Conservation (phyloP, 192 early-diverging fungal species). For the Podila clonocystis region DNA sequence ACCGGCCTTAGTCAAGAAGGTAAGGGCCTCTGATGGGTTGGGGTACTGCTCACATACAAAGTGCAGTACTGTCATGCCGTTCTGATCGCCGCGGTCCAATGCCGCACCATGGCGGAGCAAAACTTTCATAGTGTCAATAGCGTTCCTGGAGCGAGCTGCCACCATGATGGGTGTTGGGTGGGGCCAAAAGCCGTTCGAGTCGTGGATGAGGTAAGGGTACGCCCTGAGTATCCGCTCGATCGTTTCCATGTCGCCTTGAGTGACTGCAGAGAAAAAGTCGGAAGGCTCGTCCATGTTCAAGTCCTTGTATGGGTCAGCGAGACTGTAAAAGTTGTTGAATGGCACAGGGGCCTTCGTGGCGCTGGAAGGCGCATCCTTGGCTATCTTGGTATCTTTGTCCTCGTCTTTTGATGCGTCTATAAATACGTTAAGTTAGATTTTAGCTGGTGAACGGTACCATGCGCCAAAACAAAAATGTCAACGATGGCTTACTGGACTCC, state of each 20-base stretch:
- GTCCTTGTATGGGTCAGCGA: constrained; percentile 49
- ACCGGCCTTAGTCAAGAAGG: constrained; percentile 38
- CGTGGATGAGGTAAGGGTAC: constrained; percentile 32
- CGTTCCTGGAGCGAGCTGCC: constrained; percentile 37
- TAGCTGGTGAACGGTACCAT: too few species aligned
- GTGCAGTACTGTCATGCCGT: constrained; percentile 40
- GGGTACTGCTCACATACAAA: constrained; percentile 46
- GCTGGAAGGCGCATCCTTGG: neutral
- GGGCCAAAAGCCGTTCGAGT: constrained; percentile 42
- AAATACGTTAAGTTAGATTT: too few species aligned
- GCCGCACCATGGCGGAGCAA: constrained; percentile 28
- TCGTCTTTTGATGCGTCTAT: constrained; percentile 8
- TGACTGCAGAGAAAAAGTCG: constrained; percentile 42
- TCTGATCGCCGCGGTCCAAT: constrained; percentile 29
- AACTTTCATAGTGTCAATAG: constrained; percentile 42
- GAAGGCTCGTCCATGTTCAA: constrained; percentile 32
- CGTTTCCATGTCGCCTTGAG: constrained; percentile 36
- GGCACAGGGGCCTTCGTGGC: constrained; percentile 14
- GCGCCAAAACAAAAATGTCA: too few species aligned
- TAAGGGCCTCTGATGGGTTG: constrained; percentile 34
- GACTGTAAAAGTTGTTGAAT: constrained; percentile 52
- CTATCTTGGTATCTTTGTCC: neutral
- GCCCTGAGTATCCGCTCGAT: constrained; percentile 32
- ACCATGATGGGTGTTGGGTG: constrained; percentile 28
- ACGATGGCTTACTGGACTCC: too few species aligned